Conservation (phyloP, 2,329 filamentous ascomycete species). For the Stagonosporopsis vannaccii region DNA sequence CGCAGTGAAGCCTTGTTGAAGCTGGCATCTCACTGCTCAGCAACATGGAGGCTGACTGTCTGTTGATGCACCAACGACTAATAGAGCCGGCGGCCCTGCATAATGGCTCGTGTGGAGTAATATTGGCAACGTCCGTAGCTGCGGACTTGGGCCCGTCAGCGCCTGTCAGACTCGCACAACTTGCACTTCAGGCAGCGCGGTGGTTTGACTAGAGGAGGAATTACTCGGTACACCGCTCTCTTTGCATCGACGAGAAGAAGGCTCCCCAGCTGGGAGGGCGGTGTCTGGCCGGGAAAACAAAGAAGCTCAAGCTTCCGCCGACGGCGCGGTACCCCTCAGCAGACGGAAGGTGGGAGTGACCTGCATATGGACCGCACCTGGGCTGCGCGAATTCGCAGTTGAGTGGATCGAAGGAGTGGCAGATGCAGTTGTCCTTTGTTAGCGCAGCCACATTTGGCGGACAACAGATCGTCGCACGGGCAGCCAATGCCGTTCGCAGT, state of each 20-base stretch:
- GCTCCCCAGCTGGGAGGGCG: not conserved
- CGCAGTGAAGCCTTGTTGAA: not conserved
- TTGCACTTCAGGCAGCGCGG: slow-evolving; percentile 3
- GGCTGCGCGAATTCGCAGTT: slow-evolving; percentile 16
- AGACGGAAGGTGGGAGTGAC: slow-evolving; percentile 12
- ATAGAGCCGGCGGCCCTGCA: slow-evolving; percentile 8
- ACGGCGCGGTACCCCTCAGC: slow-evolving; percentile 14
- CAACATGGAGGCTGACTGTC: not conserved
- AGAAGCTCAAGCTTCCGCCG: slow-evolving; percentile 12
- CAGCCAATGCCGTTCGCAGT: not conserved
- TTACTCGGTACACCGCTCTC: slow-evolving; percentile 15
- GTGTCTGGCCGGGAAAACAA: slow-evolving; percentile 13
- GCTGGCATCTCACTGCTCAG: not conserved
- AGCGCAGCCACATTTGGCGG: slow-evolving; percentile 11
- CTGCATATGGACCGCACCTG: slow-evolving; percentile 21
- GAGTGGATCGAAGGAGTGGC: slow-evolving; percentile 18
- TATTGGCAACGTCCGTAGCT: not conserved
- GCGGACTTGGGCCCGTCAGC: slow-evolving; percentile 5
- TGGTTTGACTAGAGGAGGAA: slow-evolving; percentile 14
- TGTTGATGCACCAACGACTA: slow-evolving; percentile 4
- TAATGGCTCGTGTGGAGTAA: slow-evolving; percentile 8
- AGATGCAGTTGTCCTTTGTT: slow-evolving; percentile 10
- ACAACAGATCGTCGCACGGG: slow-evolving; percentile 5
- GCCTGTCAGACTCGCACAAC: slow-evolving; percentile 13
- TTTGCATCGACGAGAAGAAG: not conserved